Percentiles rank a stretch among this genome's conserved stretches.
phyloP scores from a whole-genome alignment of 805 yeast genomes.

The Candida ponderosae region DNA sequence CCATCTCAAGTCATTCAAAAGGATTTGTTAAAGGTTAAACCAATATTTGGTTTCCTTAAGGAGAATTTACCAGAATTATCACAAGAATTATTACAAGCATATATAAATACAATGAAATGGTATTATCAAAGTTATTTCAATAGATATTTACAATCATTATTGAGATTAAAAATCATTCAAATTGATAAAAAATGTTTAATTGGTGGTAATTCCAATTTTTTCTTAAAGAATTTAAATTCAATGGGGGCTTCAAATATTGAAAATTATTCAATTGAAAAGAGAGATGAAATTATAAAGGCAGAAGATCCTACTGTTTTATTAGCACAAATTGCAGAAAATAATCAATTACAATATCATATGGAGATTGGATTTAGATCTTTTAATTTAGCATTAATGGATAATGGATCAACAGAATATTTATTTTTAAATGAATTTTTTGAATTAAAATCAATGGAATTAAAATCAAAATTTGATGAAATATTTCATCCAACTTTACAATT shows the following conservation, averaged over 20 bases:
- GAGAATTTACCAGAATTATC: slow-evolving; percentile 56
- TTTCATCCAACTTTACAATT: slow-evolving; percentile 43
- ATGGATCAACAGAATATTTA: slow-evolving; percentile 66
- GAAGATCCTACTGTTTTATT: slow-evolving; percentile 61
- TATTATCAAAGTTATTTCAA: slow-evolving; percentile 76
- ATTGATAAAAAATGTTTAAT: slow-evolving; percentile 52
- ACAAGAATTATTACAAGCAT: slow-evolving; percentile 67
- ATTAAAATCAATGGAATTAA: slow-evolving; percentile 29
- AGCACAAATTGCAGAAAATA: slow-evolving; percentile 79
- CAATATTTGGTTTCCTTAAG: slow-evolving; percentile 49
- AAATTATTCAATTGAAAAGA: slow-evolving; percentile 28
- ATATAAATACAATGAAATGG: slow-evolving; percentile 87
- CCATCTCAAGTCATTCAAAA: slow-evolving; percentile 74
- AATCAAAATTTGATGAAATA: slow-evolving; percentile 38
- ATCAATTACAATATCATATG: slow-evolving; percentile 55
- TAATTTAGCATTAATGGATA: slow-evolving; percentile 67
- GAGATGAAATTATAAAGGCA: slow-evolving; percentile 49
- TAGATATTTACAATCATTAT: slow-evolving; percentile 66
- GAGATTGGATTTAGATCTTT: slow-evolving; percentile 71
- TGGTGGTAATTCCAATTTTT: slow-evolving; percentile 28
- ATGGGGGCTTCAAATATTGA: slow-evolving; percentile 18
- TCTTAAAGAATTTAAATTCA: slow-evolving; percentile 14
- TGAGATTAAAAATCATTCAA: slow-evolving; percentile 46
- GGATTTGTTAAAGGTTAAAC: slow-evolving; percentile 53
- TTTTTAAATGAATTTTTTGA: slow-evolving; percentile 68